Evolutionary conservation across 2,329 filamentous ascomycete genomes (phyloP).

Genomic region (Magnaporthiopsis incrustans): DNA sequence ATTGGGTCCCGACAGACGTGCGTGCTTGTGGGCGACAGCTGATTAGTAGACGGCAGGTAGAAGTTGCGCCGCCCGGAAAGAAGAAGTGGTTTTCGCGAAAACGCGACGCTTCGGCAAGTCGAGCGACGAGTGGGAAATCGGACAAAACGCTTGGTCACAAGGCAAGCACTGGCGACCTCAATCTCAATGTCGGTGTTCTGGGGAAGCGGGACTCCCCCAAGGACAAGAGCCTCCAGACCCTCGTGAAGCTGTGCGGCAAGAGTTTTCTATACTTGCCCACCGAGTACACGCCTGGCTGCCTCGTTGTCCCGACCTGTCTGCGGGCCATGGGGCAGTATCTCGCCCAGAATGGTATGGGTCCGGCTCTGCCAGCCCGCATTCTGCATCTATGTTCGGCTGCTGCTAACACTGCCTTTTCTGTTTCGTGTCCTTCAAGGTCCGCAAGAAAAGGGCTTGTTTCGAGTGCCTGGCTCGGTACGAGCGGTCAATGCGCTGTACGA

Average conservation of each 20-base stretch:
- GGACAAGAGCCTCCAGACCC: slow-evolving; percentile 44
- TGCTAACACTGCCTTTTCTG: too few relatives aligned
- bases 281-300: slow-evolving; percentile 47
- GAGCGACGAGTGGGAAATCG: slow-evolving; percentile 17
- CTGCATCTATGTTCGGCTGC: too few relatives aligned
- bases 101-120: not conserved
- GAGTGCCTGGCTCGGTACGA: slow-evolving; percentile 51
- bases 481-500: slow-evolving; percentile 52
- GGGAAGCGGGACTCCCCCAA: slow-evolving; percentile 36
- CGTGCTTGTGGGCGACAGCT: too few relatives aligned
- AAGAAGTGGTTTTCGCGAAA: slow-evolving; percentile 6
- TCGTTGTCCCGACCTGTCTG: slow-evolving; percentile 57
- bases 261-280: slow-evolving; percentile 52
- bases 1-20: too few relatives aligned
- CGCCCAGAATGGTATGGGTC: slow-evolving; percentile 45
- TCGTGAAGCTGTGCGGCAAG: slow-evolving; percentile 56
- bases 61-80: not conserved
- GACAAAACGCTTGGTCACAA: slow-evolving; percentile 30
- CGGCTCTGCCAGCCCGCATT: not conserved
- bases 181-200: slow-evolving; percentile 28
- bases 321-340: slow-evolving; percentile 59
- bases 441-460: slow-evolving; percentile 30
- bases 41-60: not conserved
- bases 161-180: slow-evolving; percentile 49
- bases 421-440: not conserved